A percentile compares a stretch with the other conserved stretches of the same genome.
Conservation (phyloP, 768 basidiomycete species). For the Lactifluus volemus region DNA sequence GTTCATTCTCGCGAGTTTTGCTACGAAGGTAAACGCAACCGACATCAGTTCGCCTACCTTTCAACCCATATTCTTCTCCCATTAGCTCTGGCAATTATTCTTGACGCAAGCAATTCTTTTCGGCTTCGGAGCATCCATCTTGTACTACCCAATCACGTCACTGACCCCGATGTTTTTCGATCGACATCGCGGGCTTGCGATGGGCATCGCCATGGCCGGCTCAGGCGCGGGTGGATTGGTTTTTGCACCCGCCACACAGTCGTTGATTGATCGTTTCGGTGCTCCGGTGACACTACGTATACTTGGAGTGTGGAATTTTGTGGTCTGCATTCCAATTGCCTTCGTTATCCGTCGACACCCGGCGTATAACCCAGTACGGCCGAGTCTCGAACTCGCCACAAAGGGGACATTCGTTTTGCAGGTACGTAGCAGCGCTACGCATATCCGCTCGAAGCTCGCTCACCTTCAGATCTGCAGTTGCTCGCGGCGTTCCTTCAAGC, state of each 20-base stretch:
- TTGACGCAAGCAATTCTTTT: constrained; percentile 36
- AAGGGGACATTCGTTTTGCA: constrained; percentile 36
- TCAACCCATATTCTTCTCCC: not conserved
- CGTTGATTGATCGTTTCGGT: constrained; percentile 30
- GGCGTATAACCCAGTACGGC: constrained; percentile 21
- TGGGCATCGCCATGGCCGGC: constrained; percentile 36
- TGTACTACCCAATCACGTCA: constrained; percentile 38
- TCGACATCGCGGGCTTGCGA: constrained; percentile 37
- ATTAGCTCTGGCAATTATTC: constrained; percentile 37
- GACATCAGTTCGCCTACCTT: not conserved
- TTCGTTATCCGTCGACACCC: constrained; percentile 28
- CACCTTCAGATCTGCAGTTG: constrained; percentile 23
- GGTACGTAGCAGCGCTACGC: constrained; percentile 19
- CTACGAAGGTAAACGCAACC: constrained; percentile 25
- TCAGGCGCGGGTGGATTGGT: constrained; percentile 37
- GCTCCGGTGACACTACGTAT: constrained; percentile 31
- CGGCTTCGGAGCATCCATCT: constrained; percentile 35
- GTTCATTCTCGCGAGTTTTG: constrained; percentile 33
- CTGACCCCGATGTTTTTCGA: constrained; percentile 37
- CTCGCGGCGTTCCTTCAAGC: constrained; percentile 36
- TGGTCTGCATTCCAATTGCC: constrained; percentile 30
- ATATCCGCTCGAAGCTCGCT: not conserved
- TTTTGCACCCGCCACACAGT: constrained; percentile 32
- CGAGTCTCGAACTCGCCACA: constrained; percentile 31
- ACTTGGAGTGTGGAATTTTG: constrained; percentile 35